Evolutionary conservation across 2,329 filamentous ascomycete genomes (phyloP).

Genomic region (Aureobasidium sp.): DNA sequence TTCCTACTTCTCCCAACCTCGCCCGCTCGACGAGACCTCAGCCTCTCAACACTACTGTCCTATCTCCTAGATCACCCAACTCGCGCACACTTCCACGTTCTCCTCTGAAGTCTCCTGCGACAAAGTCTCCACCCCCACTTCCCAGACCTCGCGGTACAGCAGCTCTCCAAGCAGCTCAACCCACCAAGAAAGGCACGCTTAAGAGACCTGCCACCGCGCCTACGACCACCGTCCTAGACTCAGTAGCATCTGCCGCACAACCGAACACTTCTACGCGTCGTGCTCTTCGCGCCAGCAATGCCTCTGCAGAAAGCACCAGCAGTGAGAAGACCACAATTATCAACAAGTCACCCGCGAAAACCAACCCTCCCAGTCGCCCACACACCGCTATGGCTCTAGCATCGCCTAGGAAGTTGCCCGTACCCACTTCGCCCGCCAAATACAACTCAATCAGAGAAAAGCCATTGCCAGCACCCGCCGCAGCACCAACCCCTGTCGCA

Average conservation of each 20-base stretch:
- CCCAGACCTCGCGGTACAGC: constrained; percentile 4
- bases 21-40: constrained; percentile 26
- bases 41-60: constrained; percentile 49
- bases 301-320: constrained; percentile 44
- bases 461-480: constrained; percentile 24
- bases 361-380: constrained; percentile 33
- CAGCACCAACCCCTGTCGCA: constrained; percentile 19
- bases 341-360: constrained; percentile 35
- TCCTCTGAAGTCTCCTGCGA: constrained; percentile 37
- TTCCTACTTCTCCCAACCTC: constrained; percentile 22
- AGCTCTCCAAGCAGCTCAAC: background rate
- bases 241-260: constrained; percentile 55
- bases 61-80: constrained; percentile 80
- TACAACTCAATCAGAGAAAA: constrained; percentile 20
- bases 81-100: constrained; percentile 60
- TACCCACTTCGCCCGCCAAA: constrained; percentile 9
- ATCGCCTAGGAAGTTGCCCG: constrained; percentile 17
- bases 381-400: constrained; percentile 23
- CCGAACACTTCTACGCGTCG: constrained; percentile 25
- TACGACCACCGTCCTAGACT: constrained; percentile 40
- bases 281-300: constrained; percentile 3
- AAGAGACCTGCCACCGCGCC: constrained; percentile 15
- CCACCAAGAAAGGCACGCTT: background rate
- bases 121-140: constrained; percentile 25
- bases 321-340: constrained; percentile 58